phyloP scores from a whole-genome alignment of 768 basidiomycete genomes.

The Hirschioporus abietinus region DNA sequence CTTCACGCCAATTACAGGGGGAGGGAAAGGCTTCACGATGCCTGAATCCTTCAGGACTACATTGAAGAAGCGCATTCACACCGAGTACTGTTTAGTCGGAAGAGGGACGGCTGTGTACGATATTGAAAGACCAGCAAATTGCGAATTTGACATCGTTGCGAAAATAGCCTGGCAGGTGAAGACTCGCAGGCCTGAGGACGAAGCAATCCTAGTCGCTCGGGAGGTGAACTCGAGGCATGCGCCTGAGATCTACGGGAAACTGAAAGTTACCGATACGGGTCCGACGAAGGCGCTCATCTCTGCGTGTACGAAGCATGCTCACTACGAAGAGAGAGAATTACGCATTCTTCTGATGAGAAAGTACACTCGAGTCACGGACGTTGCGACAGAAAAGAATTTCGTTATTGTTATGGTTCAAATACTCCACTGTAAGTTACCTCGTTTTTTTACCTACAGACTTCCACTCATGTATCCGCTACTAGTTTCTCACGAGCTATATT shows the following conservation, averaged over 20 bases:
- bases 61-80: background rate
- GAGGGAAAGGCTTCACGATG: background rate
- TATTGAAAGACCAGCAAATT: background rate
- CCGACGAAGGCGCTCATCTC: background rate
- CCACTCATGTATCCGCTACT: background rate
- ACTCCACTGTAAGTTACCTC: background rate
- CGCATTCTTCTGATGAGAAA: background rate
- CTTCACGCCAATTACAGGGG: background rate
- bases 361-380: background rate
- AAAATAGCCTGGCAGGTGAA: background rate
- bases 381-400: background rate
- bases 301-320: background rate
- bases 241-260: background rate
- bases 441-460: background rate
- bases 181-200: background rate
- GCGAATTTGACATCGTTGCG: background rate
- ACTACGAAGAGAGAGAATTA: background rate
- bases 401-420: background rate
- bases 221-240: background rate
- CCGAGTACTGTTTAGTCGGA: background rate
- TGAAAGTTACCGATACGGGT: background rate
- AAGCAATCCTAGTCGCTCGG: background rate
- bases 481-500: background rate
- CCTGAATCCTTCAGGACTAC: background rate
- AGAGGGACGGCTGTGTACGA: background rate